Percentiles rank a stretch among this genome's conserved stretches.
phyloP scores from a whole-genome alignment of 345 rosid genomes.

The Salix arbutifolia region DNA sequence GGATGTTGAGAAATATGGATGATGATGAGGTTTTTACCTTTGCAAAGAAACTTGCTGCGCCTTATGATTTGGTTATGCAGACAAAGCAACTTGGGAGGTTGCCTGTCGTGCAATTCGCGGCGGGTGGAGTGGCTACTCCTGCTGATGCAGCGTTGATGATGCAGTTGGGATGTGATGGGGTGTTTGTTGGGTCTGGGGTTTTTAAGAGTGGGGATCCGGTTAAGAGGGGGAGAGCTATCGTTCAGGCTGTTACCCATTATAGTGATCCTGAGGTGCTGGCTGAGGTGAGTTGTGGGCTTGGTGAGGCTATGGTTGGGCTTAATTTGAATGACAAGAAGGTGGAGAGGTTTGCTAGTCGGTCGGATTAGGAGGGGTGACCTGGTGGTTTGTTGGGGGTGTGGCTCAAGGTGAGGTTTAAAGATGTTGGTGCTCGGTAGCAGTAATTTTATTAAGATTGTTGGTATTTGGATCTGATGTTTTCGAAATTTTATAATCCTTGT shows the following conservation, averaged over 20 bases:
- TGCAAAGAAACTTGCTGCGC: constrained; percentile 51
- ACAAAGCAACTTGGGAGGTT: constrained; percentile 28
- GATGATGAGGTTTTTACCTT: constrained; percentile 70
- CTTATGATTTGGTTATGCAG: constrained; percentile 31
- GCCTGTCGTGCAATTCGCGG: constrained; percentile 31
- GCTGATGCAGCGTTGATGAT: constrained; percentile 33
- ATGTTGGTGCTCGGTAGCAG: neutral
- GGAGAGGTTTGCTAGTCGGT: constrained; percentile 33
- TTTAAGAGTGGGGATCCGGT: constrained; percentile 30
- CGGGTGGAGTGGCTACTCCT: constrained; percentile 30
- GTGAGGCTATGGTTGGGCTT: constrained; percentile 36
- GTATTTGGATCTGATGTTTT: neutral
- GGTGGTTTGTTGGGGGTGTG: neutral
- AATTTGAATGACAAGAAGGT: constrained; percentile 31
- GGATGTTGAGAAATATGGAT: constrained; percentile 59
- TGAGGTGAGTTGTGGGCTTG: constrained; percentile 34
- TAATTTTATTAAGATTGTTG: neutral
- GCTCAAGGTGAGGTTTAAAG: constrained; percentile 6
- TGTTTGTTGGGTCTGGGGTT: constrained; percentile 33
- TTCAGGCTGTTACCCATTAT: constrained; percentile 31
- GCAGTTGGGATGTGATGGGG: constrained; percentile 31
- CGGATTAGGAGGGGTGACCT: constrained; percentile 8
- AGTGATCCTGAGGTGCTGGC: constrained; percentile 26
- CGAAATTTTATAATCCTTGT: neutral
- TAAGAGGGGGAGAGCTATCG: constrained; percentile 26